phyloP scores from a whole-genome alignment of 257 asterid genomes.

The Gentiana straminea region DNA sequence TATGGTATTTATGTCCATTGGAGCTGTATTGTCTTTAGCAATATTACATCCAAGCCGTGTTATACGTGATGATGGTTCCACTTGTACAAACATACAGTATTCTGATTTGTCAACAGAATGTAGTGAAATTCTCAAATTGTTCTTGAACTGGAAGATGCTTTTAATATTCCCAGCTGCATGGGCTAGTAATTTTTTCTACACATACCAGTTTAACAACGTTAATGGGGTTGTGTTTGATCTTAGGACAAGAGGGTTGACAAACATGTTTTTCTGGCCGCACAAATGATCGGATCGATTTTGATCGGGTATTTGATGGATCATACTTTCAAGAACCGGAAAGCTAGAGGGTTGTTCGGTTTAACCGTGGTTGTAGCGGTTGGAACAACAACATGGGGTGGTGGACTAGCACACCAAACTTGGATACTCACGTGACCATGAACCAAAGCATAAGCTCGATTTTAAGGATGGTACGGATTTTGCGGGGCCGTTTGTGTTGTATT shows the following conservation, averaged over 20 bases:
- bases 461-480: constrained; percentile 64
- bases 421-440: constrained; percentile 32
- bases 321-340: constrained; percentile 55
- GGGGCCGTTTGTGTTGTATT: constrained; percentile 77
- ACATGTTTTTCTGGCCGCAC: constrained; percentile 65
- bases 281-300: constrained; percentile 77
- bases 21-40: constrained; percentile 42
- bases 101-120: constrained; percentile 48
- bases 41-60: constrained; percentile 77
- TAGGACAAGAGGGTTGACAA: constrained; percentile 73
- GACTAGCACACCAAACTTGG: constrained; percentile 56
- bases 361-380: constrained; percentile 45
- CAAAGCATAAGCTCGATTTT: constrained; percentile 43
- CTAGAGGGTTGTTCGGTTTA: constrained; percentile 49
- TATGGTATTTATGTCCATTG: constrained; percentile 76
- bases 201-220: constrained; percentile 84
- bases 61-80: constrained; percentile 58
- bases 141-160: constrained; percentile 78
- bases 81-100: constrained; percentile 67
- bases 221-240: constrained; percentile 65
- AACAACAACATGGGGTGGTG: constrained; percentile 74
- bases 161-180: constrained; percentile 80
- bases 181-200: constrained; percentile 90
- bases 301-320: constrained; percentile 59
- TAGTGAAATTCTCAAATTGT: constrained; percentile 46